Evolutionary conservation across 2,329 filamentous ascomycete species (phyloP).

Genomic region (Phyllosticta capitalensis): DNA sequence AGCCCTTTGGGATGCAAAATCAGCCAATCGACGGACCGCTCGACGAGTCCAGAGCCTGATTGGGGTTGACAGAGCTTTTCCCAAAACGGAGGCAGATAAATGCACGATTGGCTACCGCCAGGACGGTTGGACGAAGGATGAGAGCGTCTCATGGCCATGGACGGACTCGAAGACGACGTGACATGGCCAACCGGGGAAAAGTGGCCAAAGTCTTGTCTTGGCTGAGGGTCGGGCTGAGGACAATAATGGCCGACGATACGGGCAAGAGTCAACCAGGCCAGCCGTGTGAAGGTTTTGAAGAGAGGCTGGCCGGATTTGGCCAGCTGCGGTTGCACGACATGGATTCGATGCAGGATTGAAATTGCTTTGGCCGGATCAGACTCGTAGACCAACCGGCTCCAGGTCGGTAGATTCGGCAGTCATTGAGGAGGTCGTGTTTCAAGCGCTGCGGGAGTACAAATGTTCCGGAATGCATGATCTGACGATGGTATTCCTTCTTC

Average conservation of each 20-base stretch:
- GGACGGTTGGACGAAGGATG: not conserved
- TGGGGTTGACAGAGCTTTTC: not conserved
- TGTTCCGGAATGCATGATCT: conserved; percentile 11
- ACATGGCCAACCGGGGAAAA: not conserved
- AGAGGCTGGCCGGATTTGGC: not conserved
- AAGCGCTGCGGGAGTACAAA: conserved; percentile 6
- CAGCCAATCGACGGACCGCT: conserved; percentile 3
- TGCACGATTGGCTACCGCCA: not conserved
- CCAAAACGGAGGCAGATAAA: conserved; percentile 1
- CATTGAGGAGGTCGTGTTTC: conserved; percentile 4
- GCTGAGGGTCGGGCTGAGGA: not conserved
- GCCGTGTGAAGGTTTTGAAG: conserved; percentile 2
- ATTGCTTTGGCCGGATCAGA: conserved; percentile 9
- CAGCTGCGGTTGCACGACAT: conserved; percentile 3
- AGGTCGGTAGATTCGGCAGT: conserved; percentile 10
- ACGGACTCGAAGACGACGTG: not conserved
- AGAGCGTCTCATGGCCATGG: not conserved
- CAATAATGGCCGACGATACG: not conserved
- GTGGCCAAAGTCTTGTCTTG: not conserved
- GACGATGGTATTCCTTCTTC: not conserved
- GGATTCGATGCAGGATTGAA: conserved; percentile 1
- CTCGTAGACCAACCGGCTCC: not conserved
- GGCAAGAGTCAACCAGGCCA: not conserved
- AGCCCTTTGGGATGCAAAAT: conserved; percentile 2
- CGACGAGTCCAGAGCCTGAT: not conserved